Conservation (phyloP, 2,329 filamentous ascomycete species). For the Gyromitra esculenta region DNA sequence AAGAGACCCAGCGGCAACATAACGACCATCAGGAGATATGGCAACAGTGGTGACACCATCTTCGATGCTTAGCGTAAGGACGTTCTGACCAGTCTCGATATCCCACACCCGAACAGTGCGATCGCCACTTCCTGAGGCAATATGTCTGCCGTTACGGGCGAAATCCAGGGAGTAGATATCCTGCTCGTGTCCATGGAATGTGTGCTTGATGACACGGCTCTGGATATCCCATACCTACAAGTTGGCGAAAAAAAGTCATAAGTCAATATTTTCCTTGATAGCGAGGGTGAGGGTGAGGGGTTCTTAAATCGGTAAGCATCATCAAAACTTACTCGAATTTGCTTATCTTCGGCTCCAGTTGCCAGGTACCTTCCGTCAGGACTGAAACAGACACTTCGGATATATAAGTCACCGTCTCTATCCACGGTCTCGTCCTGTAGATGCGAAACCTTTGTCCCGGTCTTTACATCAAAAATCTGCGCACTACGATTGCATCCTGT, state of each 20-base stretch:
- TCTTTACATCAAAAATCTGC: slow-evolving; percentile 95
- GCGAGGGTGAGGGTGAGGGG: slow-evolving; percentile 1
- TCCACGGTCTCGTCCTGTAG: slow-evolving; percentile 89
- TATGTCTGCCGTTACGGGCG: slow-evolving; percentile 88
- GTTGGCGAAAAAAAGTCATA: slow-evolving; percentile 25
- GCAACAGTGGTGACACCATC: slow-evolving; percentile 97
- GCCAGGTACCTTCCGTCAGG: slow-evolving; percentile 93
- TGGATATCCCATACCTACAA: slow-evolving; percentile 91
- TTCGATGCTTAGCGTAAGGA: slow-evolving; percentile 88
- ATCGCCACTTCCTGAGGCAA: slow-evolving; percentile 94
- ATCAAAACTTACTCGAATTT: slow-evolving; percentile 78
- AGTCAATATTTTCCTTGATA: slow-evolving; percentile 15
- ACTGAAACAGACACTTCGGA: slow-evolving; percentile 97
- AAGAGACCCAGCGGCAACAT: slow-evolving; percentile 90
- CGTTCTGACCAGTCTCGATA: slow-evolving; percentile 82
- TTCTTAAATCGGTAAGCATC: slow-evolving; percentile 21
- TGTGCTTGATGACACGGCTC: slow-evolving; percentile 82
- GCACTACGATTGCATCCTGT: slow-evolving; percentile 98
- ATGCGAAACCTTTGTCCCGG: slow-evolving; percentile 86
- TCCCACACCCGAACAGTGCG: slow-evolving; percentile 96
- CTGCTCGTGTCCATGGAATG: slow-evolving; percentile 96
- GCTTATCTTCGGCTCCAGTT: slow-evolving; percentile 96
- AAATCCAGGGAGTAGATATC: slow-evolving; percentile 98
- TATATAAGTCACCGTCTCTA: slow-evolving; percentile 91
- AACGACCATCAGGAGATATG: slow-evolving; percentile 93